Evolutionary conservation across 108 stramenopile species (phyloP).

Genomic region (Cylindrotheca closterium): DNA sequence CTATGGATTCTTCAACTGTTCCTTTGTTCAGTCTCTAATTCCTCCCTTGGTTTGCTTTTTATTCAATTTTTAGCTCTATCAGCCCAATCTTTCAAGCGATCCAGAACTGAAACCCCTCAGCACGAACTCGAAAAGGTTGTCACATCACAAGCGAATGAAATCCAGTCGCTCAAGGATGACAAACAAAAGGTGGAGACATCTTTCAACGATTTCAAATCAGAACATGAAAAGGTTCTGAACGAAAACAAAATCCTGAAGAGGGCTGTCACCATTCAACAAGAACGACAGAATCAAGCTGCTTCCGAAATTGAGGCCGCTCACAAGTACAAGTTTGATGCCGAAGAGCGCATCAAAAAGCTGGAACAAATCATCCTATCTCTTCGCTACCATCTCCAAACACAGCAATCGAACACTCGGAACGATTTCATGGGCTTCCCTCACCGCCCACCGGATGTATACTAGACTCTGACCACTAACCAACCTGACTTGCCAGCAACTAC

Average conservation of each 20-base stretch:
- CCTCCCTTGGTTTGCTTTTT: too few species aligned
- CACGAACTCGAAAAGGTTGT: conserved; percentile 54
- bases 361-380: conserved; percentile 81
- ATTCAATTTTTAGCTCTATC: neutral
- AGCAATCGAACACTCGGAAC: conserved; percentile 45
- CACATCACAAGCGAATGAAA: conserved; percentile 62
- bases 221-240: conserved; percentile 56
- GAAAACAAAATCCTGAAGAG: conserved; percentile 79
- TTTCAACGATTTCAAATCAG: conserved; percentile 33
- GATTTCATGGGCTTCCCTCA: conserved; percentile 70
- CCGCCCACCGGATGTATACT: conserved; percentile 77
- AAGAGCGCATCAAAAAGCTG: conserved; percentile 67
- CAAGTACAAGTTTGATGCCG: conserved; percentile 65
- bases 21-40: too few species aligned
- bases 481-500: too few species aligned
- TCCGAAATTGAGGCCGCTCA: conserved; percentile 64
- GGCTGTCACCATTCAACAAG: conserved; percentile 84
- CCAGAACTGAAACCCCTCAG: conserved; percentile 14
- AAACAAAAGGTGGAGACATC: conserved; percentile 44
- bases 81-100: conserved; percentile 28
- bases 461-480: too few species aligned
- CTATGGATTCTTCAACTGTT: too few species aligned
- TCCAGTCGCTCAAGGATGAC: conserved; percentile 60
- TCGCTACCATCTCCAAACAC: conserved; percentile 75
- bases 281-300: conserved; percentile 67